Percentiles rank a stretch among this genome's conserved stretches.
phyloP scores from a whole-genome alignment of 2,329 filamentous ascomycete genomes.

The Cladosporium velox region DNA sequence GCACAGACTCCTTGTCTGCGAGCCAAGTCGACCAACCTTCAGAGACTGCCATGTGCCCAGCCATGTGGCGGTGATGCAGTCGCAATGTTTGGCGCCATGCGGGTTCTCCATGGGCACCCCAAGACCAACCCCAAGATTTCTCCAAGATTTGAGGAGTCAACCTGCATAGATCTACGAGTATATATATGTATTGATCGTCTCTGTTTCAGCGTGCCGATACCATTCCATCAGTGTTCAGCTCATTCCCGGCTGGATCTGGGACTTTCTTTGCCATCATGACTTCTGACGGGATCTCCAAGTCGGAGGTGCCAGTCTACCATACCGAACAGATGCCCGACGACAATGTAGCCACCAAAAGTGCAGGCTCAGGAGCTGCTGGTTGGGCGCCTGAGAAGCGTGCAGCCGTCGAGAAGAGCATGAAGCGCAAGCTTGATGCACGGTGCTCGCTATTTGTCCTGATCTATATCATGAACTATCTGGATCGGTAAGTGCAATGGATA shows the following conservation, averaged over 20 bases:
- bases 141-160: constrained; percentile 13
- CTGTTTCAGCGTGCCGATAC: neutral
- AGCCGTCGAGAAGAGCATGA: constrained; percentile 15
- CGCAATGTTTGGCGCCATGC: constrained; percentile 6
- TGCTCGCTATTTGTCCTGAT: constrained; percentile 64
- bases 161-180: constrained; percentile 6
- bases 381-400: constrained; percentile 25
- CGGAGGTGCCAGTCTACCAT: constrained; percentile 33
- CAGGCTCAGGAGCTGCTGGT: constrained; percentile 19
- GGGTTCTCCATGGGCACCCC: constrained; percentile 11
- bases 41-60: constrained; percentile 12
- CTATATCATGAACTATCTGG: constrained; percentile 35
- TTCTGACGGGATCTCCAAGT: constrained; percentile 21
- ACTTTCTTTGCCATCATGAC: constrained; percentile 7
- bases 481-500: constrained; percentile 23
- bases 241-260: neutral
- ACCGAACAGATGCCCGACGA: constrained; percentile 25
- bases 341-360: neutral
- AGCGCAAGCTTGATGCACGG: constrained; percentile 68
- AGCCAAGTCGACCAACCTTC: constrained; percentile 19
- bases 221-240: neutral
- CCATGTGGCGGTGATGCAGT: constrained; percentile 7
- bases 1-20: constrained; percentile 20
- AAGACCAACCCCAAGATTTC: constrained; percentile 15
- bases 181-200: constrained; percentile 7